A percentile compares a stretch with the other conserved stretches of the same genome.
These are phyloP conservation scores for Hyaloraphidium curvatum DNA, from an alignment of 192 early-diverging fungal species.

Conservation along the genomic window DNA sequence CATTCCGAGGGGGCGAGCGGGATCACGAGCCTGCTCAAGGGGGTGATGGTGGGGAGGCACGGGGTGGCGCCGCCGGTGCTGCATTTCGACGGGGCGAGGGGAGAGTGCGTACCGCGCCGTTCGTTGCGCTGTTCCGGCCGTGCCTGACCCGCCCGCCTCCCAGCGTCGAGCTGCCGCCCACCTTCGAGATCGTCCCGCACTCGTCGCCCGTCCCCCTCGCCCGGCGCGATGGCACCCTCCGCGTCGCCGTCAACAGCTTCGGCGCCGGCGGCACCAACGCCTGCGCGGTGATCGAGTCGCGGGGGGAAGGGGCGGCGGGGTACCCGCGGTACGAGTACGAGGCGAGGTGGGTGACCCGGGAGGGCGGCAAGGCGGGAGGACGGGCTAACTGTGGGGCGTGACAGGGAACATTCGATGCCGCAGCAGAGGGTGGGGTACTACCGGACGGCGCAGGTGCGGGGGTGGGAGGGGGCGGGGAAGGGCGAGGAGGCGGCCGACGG, in stretches of 20 bases:
- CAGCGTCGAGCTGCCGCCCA: not conserved
- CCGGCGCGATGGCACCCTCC: not conserved
- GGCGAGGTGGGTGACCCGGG: not conserved
- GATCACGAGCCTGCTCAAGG: slow-evolving; percentile 1
- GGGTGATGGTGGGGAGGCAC: not conserved
- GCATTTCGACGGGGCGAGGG: not conserved
- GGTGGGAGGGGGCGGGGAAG: too few relatives aligned
- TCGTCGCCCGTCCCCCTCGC: not conserved
- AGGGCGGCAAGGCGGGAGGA: not conserved
- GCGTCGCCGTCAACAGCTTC: not conserved
- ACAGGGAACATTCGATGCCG: not conserved
- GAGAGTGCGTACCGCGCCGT: not conserved
- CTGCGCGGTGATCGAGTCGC: not conserved
- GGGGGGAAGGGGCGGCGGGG: not conserved
- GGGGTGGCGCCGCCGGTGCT: not conserved
- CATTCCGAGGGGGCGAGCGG: not conserved
- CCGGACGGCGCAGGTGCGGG: not conserved
- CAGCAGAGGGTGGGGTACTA: not conserved
- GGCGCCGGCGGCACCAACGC: not conserved
- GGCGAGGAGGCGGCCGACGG: too few relatives aligned
- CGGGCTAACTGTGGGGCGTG: not conserved
- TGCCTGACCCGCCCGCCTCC: not conserved
- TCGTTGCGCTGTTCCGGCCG: not conserved
- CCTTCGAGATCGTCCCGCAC: not conserved
- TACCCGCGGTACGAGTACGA: not conserved